Conservation (phyloP, 2,329 filamentous ascomycete genomes). For the Knufia fluminis region DNA sequence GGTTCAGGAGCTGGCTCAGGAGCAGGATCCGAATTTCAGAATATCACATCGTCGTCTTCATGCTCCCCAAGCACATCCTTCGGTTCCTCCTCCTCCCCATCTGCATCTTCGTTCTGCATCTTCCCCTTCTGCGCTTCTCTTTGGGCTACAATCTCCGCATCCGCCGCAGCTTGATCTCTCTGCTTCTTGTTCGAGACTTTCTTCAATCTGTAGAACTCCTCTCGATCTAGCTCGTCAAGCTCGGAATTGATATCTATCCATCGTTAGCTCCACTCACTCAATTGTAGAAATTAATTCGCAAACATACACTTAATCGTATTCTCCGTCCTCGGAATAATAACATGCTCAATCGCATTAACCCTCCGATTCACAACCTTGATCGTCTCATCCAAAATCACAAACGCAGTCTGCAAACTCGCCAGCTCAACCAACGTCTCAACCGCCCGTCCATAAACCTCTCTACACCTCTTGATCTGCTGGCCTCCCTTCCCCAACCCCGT, state of each 20-base stretch:
- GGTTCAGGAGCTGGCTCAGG: neutral
- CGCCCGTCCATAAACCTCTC: slow-evolving; percentile 90
- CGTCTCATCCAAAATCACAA: slow-evolving; percentile 95
- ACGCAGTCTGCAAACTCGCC: slow-evolving; percentile 58
- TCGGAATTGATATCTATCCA: slow-evolving; percentile 84
- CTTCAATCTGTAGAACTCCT: slow-evolving; percentile 96
- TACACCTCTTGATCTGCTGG: slow-evolving; percentile 88
- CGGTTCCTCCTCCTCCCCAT: slow-evolving; percentile 33
- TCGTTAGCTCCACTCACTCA: slow-evolving; percentile 12
- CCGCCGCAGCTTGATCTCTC: slow-evolving; percentile 60
- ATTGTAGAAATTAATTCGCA: slow-evolving; percentile 2
- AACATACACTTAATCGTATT: slow-evolving; percentile 93
- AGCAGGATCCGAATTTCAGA: slow-evolving; percentile 39
- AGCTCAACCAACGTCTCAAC: slow-evolving; percentile 70
- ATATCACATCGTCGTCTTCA: slow-evolving; percentile 80
- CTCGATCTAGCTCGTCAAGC: slow-evolving; percentile 90
- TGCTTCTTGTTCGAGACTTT: slow-evolving; percentile 86
- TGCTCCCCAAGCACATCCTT: slow-evolving; percentile 62
- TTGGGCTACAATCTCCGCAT: slow-evolving; percentile 55
- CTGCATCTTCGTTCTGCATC: slow-evolving; percentile 18
- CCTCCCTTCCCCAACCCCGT: slow-evolving; percentile 94
- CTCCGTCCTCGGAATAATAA: slow-evolving; percentile 95
- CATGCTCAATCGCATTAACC: slow-evolving; percentile 77
- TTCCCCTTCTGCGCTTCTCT: slow-evolving; percentile 31
- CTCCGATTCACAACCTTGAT: slow-evolving; percentile 98